Percentiles rank a stretch among this genome's conserved stretches.
phyloP scores from a whole-genome alignment of 2,329 filamentous ascomycete genomes.

The Aciculosporium take region DNA sequence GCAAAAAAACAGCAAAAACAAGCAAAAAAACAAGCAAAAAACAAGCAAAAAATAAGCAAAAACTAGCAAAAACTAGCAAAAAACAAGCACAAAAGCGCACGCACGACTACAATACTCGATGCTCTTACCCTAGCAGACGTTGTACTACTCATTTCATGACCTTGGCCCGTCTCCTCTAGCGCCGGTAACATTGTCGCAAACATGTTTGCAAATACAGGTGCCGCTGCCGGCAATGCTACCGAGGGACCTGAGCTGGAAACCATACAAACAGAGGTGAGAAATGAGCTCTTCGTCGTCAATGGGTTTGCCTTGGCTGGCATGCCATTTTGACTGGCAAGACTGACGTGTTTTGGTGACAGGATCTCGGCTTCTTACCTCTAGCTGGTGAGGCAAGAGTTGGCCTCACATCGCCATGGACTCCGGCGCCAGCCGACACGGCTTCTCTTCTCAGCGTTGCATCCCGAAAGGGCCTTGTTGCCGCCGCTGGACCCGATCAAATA shows the following conservation, averaged over 20 bases:
- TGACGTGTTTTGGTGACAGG: constrained; percentile 25
- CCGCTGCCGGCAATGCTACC: constrained; percentile 25
- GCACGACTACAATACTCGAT: background rate
- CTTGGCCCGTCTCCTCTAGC: constrained; percentile 12
- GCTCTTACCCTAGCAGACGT: background rate
- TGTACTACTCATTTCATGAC: constrained; percentile 11
- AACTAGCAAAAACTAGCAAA: too few species aligned
- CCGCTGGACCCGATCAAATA: constrained; percentile 69
- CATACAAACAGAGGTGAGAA: constrained; percentile 64
- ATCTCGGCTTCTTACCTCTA: constrained; percentile 67
- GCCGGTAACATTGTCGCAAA: constrained; percentile 24
- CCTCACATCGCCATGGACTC: constrained; percentile 65
- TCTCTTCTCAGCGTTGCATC: constrained; percentile 78
- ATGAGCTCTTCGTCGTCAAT: background rate
- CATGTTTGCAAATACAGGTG: constrained; percentile 44
- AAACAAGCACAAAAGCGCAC: background rate
- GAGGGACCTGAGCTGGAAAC: constrained; percentile 56
- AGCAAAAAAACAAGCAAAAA: too few species aligned
- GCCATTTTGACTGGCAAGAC: background rate
- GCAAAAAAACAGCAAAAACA: too few species aligned
- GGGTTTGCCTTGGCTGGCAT: background rate
- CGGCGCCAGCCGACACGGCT: constrained; percentile 59
- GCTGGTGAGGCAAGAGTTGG: constrained; percentile 72
- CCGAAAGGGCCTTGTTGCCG: constrained; percentile 66
- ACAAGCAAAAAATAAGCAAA: too few species aligned